These are phyloP conservation scores for Sicyos baderoa DNA, from an alignment of 306 rosid species.

Conservation along the genomic window DNA sequence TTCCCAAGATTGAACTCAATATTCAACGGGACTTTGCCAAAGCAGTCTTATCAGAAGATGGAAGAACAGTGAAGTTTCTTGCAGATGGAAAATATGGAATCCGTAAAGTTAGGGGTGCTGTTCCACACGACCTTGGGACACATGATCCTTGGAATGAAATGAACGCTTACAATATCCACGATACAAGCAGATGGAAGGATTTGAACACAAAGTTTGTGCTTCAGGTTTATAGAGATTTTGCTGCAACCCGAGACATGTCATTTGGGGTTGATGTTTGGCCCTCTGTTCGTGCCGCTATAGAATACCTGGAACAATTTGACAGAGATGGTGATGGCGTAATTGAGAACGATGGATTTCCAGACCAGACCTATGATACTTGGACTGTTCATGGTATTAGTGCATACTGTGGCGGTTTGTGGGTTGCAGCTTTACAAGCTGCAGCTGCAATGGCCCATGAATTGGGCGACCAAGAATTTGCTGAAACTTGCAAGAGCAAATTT, in stretches of 20 bases:
- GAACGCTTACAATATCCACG: constrained; percentile 96
- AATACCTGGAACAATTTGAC: constrained; percentile 87
- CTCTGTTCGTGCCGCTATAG: constrained; percentile 92
- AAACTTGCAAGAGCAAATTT: constrained; percentile 73
- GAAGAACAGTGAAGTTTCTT: constrained; percentile 82
- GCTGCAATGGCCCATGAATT: constrained; percentile 87
- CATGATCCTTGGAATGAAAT: constrained; percentile 97
- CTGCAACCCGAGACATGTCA: constrained; percentile 81
- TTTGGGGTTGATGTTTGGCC: constrained; percentile 99
- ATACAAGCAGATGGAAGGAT: constrained; percentile 95
- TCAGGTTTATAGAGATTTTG: constrained; percentile 84
- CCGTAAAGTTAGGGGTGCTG: constrained; percentile 94
- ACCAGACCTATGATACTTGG: constrained; percentile 97
- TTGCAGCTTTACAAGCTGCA: constrained; percentile 97
- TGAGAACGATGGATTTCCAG: constrained; percentile 96
- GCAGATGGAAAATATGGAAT: constrained; percentile 92
- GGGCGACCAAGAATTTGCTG: constrained; percentile 71
- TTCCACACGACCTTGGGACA: constrained; percentile 95
- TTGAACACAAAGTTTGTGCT: constrained; percentile 92
- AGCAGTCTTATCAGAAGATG: constrained; percentile 90
- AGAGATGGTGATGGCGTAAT: constrained; percentile 78
- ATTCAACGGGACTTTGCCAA: constrained; percentile 92
- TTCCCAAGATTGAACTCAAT: constrained; percentile 85
- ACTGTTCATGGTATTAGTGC: constrained; percentile 97
- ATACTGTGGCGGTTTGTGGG: constrained; percentile 93